Conservation (phyloP, 2,329 filamentous ascomycete genomes). For the Thermoascus crustaceus region DNA sequence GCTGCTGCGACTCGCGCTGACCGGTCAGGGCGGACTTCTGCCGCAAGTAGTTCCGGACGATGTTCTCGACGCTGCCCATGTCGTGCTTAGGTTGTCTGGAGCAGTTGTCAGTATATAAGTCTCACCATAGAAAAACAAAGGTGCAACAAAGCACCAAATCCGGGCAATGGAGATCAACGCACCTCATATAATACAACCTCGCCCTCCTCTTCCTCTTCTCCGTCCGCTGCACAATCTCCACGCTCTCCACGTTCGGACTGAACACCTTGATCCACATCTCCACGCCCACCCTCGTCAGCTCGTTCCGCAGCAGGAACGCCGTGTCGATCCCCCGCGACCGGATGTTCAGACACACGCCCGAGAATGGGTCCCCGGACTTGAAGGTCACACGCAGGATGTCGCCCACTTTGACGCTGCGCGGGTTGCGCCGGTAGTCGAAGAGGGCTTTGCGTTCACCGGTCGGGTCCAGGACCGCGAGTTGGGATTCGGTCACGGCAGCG, state of each 20-base stretch:
- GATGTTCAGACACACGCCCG: slow-evolving; percentile 81
- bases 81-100: slow-evolving; percentile 68
- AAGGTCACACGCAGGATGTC: slow-evolving; percentile 88
- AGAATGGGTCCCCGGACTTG: slow-evolving; percentile 78
- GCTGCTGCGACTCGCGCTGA: slow-evolving; percentile 3
- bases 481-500: slow-evolving; percentile 55
- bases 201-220: slow-evolving; percentile 80
- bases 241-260: slow-evolving; percentile 76
- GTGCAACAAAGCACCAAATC: neutral
- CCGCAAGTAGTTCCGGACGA: slow-evolving; percentile 60
- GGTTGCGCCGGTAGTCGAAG: slow-evolving; percentile 64
- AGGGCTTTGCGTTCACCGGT: slow-evolving; percentile 73
- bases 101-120: neutral
- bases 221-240: slow-evolving; percentile 85
- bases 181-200: slow-evolving; percentile 81
- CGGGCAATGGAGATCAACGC: slow-evolving; percentile 14
- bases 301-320: slow-evolving; percentile 74
- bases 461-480: slow-evolving; percentile 71
- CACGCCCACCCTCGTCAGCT: slow-evolving; percentile 76
- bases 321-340: slow-evolving; percentile 83
- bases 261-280: slow-evolving; percentile 99
- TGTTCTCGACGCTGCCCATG: slow-evolving; percentile 72
- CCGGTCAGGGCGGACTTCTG: slow-evolving; percentile 41
- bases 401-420: slow-evolving; percentile 71
- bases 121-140: slow-evolving; percentile 3